Evolutionary conservation across 2,329 filamentous ascomycete species (phyloP).

Genomic region (Arthrinium phaeospermum): DNA sequence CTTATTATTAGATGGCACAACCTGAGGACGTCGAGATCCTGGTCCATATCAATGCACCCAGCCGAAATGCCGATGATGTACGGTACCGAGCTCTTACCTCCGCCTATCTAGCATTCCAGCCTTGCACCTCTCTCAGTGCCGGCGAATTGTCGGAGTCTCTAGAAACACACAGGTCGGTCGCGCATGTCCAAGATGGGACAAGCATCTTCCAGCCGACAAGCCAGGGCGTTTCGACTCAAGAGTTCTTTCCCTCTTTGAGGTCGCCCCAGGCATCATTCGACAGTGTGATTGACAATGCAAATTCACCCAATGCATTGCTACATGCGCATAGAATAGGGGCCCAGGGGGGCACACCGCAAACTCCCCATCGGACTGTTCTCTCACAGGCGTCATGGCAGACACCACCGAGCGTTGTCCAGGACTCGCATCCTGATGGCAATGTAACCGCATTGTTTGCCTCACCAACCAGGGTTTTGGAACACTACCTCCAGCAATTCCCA

Average conservation of each 20-base stretch:
- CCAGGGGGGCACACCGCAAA: conserved; percentile 16
- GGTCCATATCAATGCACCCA: conserved; percentile 60
- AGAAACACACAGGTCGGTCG: background rate
- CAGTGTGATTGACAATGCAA: conserved; percentile 50
- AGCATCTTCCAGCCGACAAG: conserved; percentile 19
- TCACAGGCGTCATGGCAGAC: conserved; percentile 47
- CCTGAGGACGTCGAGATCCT: conserved; percentile 55
- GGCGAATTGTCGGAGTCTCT: conserved; percentile 17
- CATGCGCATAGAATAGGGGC: background rate
- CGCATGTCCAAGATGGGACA: background rate
- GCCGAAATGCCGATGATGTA: conserved; percentile 53
- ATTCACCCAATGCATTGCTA: conserved; percentile 39
- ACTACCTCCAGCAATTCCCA: conserved; percentile 49
- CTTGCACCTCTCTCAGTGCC: conserved; percentile 26
- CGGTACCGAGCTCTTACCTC: conserved; percentile 55
- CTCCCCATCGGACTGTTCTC: conserved; percentile 13
- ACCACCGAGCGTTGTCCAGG: conserved; percentile 57
- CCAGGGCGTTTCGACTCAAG: conserved; percentile 22
- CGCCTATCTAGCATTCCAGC: conserved; percentile 57
- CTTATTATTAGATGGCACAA: conserved; percentile 34
- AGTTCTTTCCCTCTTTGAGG: conserved; percentile 26
- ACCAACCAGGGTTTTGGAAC: conserved; percentile 56
- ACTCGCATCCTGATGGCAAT: conserved; percentile 56
- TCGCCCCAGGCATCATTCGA: conserved; percentile 49
- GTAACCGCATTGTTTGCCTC: conserved; percentile 46